Conservation (phyloP, 2,329 filamentous ascomycete species). For the Amauroascus niger region DNA sequence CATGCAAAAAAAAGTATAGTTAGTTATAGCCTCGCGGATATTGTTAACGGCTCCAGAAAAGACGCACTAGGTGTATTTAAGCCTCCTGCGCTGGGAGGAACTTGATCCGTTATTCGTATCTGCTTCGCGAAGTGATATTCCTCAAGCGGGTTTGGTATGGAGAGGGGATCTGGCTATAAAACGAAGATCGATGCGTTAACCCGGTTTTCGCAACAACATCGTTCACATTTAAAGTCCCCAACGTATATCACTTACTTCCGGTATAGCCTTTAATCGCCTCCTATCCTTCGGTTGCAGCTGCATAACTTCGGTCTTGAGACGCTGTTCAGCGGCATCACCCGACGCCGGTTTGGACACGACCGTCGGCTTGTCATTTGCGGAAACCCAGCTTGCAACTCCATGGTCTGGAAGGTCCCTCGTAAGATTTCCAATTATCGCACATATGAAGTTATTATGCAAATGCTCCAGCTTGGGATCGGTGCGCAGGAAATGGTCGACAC, state of each 20-base stretch:
- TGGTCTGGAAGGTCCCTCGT: conserved; percentile 52
- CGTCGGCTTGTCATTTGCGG: conserved; percentile 47
- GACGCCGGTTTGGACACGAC: conserved; percentile 43
- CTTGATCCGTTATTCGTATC: conserved; percentile 49
- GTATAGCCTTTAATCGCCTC: conserved; percentile 47
- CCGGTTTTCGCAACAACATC: neutral
- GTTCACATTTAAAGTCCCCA: neutral
- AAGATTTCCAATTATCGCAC: conserved; percentile 50
- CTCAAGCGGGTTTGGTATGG: conserved; percentile 30
- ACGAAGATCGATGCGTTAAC: neutral
- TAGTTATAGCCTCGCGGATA: neutral
- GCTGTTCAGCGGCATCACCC: conserved; percentile 53
- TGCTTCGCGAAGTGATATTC: conserved; percentile 39
- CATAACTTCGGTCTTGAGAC: conserved; percentile 57
- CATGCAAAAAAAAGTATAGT: conserved; percentile 1
- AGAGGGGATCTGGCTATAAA: conserved; percentile 31
- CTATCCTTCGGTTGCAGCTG: conserved; percentile 50
- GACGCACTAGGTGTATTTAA: conserved; percentile 68
- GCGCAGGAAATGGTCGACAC: conserved; percentile 47
- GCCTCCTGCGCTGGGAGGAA: conserved; percentile 59
- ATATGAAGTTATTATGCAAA: conserved; percentile 53
- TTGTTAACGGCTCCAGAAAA: neutral
- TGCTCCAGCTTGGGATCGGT: conserved; percentile 45
- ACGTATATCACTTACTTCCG: conserved; percentile 34
- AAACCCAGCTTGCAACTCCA: conserved; percentile 55